Evolutionary conservation across 345 rosid species (phyloP).

Genomic region (Adansonia digitata): DNA sequence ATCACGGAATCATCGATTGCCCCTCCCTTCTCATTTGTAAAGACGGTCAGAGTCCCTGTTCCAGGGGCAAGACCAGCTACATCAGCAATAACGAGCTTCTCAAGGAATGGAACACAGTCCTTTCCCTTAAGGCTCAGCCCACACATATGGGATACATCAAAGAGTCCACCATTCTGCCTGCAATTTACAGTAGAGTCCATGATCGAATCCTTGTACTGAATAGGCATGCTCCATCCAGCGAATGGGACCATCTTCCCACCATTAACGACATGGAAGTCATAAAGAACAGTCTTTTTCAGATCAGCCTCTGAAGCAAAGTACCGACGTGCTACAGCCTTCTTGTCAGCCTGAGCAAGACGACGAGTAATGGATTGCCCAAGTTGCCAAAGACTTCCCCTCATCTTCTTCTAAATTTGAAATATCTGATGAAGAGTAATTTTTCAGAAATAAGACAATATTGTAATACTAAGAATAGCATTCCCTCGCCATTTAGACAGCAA

Average conservation of each 20-base stretch:
- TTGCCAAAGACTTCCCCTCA: constrained; percentile 98
- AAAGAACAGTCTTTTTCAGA: constrained; percentile 73
- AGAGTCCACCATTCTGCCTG: neutral
- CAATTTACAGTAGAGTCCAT: constrained; percentile 1
- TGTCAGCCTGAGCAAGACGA: neutral
- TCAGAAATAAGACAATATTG: neutral
- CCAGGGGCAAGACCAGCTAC: constrained; percentile 34
- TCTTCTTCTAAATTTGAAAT: constrained; percentile 40
- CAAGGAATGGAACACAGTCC: constrained; percentile 81
- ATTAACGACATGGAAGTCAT: constrained; percentile 21
- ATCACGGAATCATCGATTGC: constrained; percentile 96
- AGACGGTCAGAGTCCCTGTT: constrained; percentile 79
- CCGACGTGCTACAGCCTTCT: constrained; percentile 35
- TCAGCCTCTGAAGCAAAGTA: constrained; percentile 74
- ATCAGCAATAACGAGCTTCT: constrained; percentile 94
- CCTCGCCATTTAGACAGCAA: neutral
- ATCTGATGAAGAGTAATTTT: constrained; percentile 24
- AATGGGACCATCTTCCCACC: constrained; percentile 99
- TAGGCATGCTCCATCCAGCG: constrained; percentile 99
- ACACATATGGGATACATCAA: constrained; percentile 1
- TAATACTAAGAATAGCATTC: neutral
- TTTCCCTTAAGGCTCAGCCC: constrained; percentile 25
- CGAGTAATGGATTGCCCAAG: constrained; percentile 78
- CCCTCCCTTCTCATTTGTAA: constrained; percentile 95
- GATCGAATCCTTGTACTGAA: constrained; percentile 86